phyloP scores from a whole-genome alignment of 192 early-diverging fungal genomes.

The Kappamyces sp. region DNA sequence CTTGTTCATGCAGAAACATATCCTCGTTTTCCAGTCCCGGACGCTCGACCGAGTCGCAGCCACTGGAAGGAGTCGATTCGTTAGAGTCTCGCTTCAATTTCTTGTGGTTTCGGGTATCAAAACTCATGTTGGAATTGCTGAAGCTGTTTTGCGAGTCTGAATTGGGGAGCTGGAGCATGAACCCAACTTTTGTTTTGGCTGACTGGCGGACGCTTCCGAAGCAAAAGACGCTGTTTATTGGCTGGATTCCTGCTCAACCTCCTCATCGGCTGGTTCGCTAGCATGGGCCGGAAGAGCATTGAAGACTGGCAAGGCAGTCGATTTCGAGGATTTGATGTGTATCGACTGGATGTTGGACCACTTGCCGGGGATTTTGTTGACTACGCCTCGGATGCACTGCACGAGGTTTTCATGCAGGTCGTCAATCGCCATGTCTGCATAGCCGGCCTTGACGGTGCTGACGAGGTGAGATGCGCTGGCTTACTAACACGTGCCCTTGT shows the following conservation, averaged over 20 bases:
- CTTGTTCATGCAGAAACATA: too few relatives aligned
- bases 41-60: too few relatives aligned
- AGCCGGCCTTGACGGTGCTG: slow-evolving; percentile 71
- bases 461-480: slow-evolving; percentile 28
- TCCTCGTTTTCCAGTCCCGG: too few relatives aligned
- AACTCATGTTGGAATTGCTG: too few relatives aligned
- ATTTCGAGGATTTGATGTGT: slow-evolving; percentile 73
- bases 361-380: slow-evolving; percentile 63
- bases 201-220: neutral
- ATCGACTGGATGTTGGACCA: slow-evolving; percentile 82
- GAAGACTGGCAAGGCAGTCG: slow-evolving; percentile 76
- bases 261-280: slow-evolving; percentile 13
- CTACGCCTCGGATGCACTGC: slow-evolving; percentile 50
- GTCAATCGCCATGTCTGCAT: slow-evolving; percentile 45
- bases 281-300: slow-evolving; percentile 22
- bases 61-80: too few relatives aligned
- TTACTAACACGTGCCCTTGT: slow-evolving; percentile 58
- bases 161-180: too few relatives aligned
- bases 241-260: slow-evolving; percentile 3
- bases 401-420: slow-evolving; percentile 75
- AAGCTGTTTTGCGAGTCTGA: too few relatives aligned
- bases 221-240: neutral
- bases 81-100: too few relatives aligned
- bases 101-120: too few relatives aligned
- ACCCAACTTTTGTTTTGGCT: too few relatives aligned